Evolutionary conservation across 768 basidiomycete genomes (phyloP).

Genomic region (Amanita phalloides): DNA sequence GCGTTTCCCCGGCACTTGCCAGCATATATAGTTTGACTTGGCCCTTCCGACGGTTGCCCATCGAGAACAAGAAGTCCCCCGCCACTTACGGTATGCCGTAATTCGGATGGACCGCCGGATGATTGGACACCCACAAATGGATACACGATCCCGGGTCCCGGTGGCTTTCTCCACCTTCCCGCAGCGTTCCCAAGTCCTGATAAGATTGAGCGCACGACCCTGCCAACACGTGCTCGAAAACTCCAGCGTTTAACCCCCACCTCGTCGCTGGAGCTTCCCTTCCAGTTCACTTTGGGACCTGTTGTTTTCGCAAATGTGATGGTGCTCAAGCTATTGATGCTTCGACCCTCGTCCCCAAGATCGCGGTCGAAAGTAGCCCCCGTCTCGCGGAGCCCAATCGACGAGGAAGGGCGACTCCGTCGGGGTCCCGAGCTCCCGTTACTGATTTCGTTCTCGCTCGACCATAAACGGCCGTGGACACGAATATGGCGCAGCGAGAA

Average conservation of each 20-base stretch:
- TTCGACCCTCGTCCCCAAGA: neutral
- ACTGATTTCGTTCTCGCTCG: neutral
- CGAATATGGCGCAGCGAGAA: slow-evolving; percentile 1
- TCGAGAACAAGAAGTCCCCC: neutral
- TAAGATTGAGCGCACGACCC: neutral
- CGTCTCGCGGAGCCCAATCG: neutral
- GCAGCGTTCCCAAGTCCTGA: neutral
- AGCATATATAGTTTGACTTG: neutral
- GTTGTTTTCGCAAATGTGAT: neutral
- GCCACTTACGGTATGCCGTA: neutral
- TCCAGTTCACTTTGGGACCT: neutral
- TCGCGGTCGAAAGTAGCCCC: neutral
- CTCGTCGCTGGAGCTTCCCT: too few species aligned
- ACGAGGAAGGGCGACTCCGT: neutral
- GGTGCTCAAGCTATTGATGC: neutral
- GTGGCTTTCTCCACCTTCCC: neutral
- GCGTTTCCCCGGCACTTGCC: neutral
- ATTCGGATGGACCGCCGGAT: neutral
- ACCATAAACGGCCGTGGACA: neutral
- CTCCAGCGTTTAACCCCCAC: neutral
- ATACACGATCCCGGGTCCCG: neutral
- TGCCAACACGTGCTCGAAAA: neutral
- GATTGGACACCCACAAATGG: slow-evolving; percentile 1
- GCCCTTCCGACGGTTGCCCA: neutral
- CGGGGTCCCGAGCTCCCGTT: neutral